Percentiles rank a stretch among this genome's conserved stretches.
phyloP scores from a whole-genome alignment of 2,329 filamentous ascomycete species.

The Ceratocystis huliohia region DNA sequence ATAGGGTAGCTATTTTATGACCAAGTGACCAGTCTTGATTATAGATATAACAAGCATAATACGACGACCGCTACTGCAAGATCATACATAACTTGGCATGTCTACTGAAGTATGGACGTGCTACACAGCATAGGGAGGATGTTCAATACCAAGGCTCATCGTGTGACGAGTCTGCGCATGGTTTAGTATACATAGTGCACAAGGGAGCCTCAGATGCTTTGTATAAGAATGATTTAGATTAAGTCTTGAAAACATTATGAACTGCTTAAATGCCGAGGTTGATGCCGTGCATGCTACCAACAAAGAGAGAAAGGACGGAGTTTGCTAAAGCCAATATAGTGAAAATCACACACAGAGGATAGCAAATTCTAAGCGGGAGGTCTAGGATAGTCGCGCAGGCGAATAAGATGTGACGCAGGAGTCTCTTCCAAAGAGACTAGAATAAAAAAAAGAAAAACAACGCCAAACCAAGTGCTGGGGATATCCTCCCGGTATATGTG shows the following conservation, averaged over 20 bases:
- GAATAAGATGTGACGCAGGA: neutral
- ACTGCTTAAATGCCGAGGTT: neutral
- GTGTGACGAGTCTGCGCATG: neutral
- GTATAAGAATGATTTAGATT: neutral
- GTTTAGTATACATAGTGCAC: neutral
- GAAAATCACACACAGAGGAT: neutral
- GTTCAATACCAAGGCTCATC: neutral
- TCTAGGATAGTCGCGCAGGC: neutral
- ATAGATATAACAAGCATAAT: too few species aligned
- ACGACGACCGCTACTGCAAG: too few species aligned
- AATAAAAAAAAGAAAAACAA: neutral
- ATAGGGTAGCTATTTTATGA: too few species aligned
- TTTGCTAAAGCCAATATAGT: neutral
- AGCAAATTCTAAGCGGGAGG: neutral
- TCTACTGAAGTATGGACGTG: neutral
- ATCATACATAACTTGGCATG: too few species aligned
- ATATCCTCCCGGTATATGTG: conserved; percentile 2
- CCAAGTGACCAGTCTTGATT: too few species aligned
- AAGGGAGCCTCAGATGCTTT: neutral
- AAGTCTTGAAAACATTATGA: conserved; percentile 12
- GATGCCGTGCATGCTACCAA: conserved; percentile 4
- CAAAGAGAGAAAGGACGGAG: neutral
- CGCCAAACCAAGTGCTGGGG: conserved; percentile 5
- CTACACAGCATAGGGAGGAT: neutral
- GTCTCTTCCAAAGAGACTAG: neutral